Base-by-base conservation (phyloP, 495 filamentous ascomycete genomes). In the Hamigera avellanea region DNA sequence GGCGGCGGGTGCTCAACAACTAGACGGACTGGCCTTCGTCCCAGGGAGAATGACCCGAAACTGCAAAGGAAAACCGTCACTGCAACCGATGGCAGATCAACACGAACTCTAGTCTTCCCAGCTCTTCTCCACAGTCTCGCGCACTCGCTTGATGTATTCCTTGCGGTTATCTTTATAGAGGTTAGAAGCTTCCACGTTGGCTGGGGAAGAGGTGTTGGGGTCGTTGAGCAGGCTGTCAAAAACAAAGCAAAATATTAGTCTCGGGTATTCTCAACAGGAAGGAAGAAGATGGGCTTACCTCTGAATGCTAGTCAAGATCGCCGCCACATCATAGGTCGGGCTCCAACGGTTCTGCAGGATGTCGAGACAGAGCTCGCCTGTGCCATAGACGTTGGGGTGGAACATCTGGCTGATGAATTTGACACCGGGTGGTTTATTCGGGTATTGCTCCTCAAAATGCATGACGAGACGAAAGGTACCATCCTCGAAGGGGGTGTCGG, bases 391-490 rank as follows among this genome's bases (percentile, higher is more conserved):
- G 47, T 98, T 98, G 2, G 91, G 91, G 50, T 98, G 91, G 61
- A 98, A 98, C 91, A 98, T 98, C 50, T 86, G 75, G 58, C 85
- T 93, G 61, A 96, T 93, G 57, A 98, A 98, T 54, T 96, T 96
- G 56, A 96, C 91, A 2, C 85, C 83, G 0, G 91, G 91, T 1
- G 91, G 91, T 54, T 96, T 96, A 64, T 96, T 98, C 9, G 91
- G 91, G 49, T 98, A 98, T 41, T 91, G 85, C 53, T 98, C 91
- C 53, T 96, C 91, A 41, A 98, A 98, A 49, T 95, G 87, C 91
- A 98, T 96, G 33, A 96, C 88, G 6, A 98, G 76, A 31, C 88
- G 73, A 58, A 98, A 98, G 7, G 93, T 98, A 33, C 91, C 91
- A 64, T 98, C 91, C 63, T 98, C 91, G 56, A 98, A 98, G 8